Evolutionary conservation across 148 eudicot genomes (phyloP), one percentile per base, ranked within the genome.

Genomic region (Limonium bicolor): DNA sequence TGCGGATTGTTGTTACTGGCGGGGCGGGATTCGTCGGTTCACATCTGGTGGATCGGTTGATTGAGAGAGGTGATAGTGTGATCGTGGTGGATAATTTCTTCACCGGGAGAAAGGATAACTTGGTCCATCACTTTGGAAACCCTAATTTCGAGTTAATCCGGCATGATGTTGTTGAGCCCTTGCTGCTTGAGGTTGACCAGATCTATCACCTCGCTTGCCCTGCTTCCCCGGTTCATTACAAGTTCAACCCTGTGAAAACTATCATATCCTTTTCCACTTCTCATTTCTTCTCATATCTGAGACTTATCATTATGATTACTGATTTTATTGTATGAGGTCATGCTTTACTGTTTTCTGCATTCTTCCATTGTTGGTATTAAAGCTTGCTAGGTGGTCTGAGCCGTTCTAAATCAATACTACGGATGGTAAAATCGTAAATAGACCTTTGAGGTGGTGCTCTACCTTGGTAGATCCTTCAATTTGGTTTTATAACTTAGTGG

Each of bases 181-280:
- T 88, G 0, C 55, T 88, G 15, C 22, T 88, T 25, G 97, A 88
- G 24, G 97, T 88, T 28, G 96, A 87, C 56, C 96, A 82, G 88
- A 87, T 87, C 76, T 87, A 87, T 38, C 96, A 87, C 38, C 71
- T 88, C 10, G 96, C 96, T 50, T 88, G 96, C 72, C 96, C 96
- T 47, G 96, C 96, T 28, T 83, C 94, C 4, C 96, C 96, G 17
- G 96, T 88, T 47, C 96, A 88, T 62, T 88, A 88, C 70, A 88
- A 88, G 60, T 76, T 71, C 60, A 88, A 88, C 54, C 97, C 97
- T 11, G 97, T 88, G 67, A 88, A 88, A 59, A 87, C 96, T 18
- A 87, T 87, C 50, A 87, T 87, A 87, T 87, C 96, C 96, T 82
- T 79, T 58, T 23, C 13, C 51, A 10, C 17, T 2, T 20, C 0